Evolutionary conservation across 2,329 filamentous ascomycete species (phyloP).

Genomic region (Fusarium robinianum): DNA sequence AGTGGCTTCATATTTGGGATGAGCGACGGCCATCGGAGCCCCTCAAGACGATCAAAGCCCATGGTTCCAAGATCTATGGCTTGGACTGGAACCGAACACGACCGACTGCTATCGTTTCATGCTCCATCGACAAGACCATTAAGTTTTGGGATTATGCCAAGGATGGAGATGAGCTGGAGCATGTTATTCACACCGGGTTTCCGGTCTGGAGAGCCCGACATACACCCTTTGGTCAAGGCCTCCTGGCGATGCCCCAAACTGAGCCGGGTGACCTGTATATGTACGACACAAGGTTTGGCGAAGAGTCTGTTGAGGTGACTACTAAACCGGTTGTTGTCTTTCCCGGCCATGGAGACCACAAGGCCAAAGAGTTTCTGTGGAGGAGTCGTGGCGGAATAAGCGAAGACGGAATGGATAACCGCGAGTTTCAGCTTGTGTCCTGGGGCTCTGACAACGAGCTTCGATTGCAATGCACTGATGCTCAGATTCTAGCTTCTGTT

Average conservation of each 20-base stretch:
- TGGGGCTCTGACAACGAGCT: conserved; percentile 89
- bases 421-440: conserved; percentile 90
- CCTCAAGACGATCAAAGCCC: conserved; percentile 81
- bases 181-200: conserved; percentile 79
- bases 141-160: conserved; percentile 86
- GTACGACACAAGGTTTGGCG: conserved; percentile 67
- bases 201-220: conserved; percentile 91
- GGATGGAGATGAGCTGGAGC: conserved; percentile 67
- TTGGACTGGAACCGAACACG: conserved; percentile 89
- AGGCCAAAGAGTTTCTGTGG: conserved; percentile 93
- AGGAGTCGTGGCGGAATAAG: conserved; percentile 71
- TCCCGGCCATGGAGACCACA: conserved; percentile 63
- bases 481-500: conserved; percentile 66
- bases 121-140: conserved; percentile 88
- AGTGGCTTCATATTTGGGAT: conserved; percentile 88
- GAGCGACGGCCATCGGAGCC: conserved; percentile 77
- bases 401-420: conserved; percentile 72
- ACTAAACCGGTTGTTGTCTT: conserved; percentile 61
- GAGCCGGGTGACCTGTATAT: conserved; percentile 84
- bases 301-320: conserved; percentile 49
- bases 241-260: conserved; percentile 90
- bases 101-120: conserved; percentile 76
- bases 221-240: conserved; percentile 83
- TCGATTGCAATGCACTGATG: conserved; percentile 74
- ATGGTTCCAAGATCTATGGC: conserved; percentile 92